Base-by-base conservation (phyloP, 768 basidiomycete species). In the Gyrodon lividus region DNA sequence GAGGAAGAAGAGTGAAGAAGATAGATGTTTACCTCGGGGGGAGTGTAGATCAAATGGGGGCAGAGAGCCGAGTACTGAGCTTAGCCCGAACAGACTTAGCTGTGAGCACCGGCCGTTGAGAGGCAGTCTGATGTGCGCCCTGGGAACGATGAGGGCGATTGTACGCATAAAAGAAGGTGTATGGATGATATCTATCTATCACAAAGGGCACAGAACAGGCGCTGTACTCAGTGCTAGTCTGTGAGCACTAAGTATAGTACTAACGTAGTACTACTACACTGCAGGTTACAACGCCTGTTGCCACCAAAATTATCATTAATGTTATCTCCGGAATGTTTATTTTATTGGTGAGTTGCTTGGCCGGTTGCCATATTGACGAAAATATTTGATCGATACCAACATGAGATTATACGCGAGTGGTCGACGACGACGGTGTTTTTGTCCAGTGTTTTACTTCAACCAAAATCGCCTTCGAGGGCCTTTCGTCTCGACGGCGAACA, bases 401-500 rank as follows among this genome's bases (percentile, higher is more conserved):
- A 12, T 34, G 12, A n/a, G n/a, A n/a, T 12, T 10, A 34, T 10
- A 34, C 33, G 33, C 33, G 33, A 34, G 33, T n/a, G 12, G 33
- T 10, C 33, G 12, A 8, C 33, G 12, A 7, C 16, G 12, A 6
- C n/a, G 12, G n/a, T 14, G 14, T n/a, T 35, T 35, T 35, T 35
- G 14, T 35, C 13, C 34, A 14, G 34, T n/a, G 34, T 35, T 19
- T 37, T 37, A 6, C 5, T 37, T 37, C 17, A n/a, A 19, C 8
- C 35, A 6, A 37, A 17, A 34, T 31, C 46, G 14, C 30, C n/a
- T 33, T 9, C 16, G 12, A 31, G 10, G 20, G 5, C 35, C 14
- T n/a, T 19, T 42, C 42, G 39, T 43, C 49, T 50, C 49, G 49
- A 50, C 39, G 49, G 23, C 28, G 42, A 35, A 12, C 24, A 13